Conservation (phyloP, 805 yeast genomes). For the Vanderwaltozyma polyspora region DNA sequence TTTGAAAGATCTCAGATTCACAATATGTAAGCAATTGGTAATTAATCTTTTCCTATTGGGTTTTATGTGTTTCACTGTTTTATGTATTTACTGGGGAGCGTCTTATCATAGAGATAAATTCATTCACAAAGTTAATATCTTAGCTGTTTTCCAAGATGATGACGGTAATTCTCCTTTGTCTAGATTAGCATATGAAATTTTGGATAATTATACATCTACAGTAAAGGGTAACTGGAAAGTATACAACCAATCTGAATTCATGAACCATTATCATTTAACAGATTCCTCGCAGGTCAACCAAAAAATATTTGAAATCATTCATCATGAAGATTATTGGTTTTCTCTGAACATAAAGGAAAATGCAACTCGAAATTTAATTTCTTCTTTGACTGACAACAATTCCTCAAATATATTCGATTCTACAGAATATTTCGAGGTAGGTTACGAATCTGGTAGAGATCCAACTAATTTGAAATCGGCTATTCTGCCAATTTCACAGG, state of each 20-base stretch:
- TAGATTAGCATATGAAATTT: too few relatives aligned
- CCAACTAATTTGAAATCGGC: constrained; percentile 35
- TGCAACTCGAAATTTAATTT: constrained; percentile 29
- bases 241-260: constrained; percentile 19
- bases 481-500: constrained; percentile 33
- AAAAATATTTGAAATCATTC: constrained; percentile 32
- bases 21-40: not conserved
- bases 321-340: constrained; percentile 52
- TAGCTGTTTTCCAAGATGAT: constrained; percentile 28
- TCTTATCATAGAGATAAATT: constrained; percentile 21
- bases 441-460: constrained; percentile 59
- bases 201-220: not conserved
- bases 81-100: constrained; percentile 32
- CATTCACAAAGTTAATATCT: constrained; percentile 17
- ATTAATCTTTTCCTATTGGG: not conserved
- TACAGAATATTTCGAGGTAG: constrained; percentile 26
- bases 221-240: constrained; percentile 24
- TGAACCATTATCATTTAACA: constrained; percentile 9
- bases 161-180: not conserved
- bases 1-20: not conserved
- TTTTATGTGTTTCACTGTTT: constrained; percentile 14
- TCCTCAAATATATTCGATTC: constrained; percentile 8
- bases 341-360: constrained; percentile 42
- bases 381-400: constrained; percentile 14
- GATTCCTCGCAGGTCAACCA: constrained; percentile 20